Conservation (phyloP, 768 basidiomycete genomes). For the Phanerochaete sordida region DNA sequence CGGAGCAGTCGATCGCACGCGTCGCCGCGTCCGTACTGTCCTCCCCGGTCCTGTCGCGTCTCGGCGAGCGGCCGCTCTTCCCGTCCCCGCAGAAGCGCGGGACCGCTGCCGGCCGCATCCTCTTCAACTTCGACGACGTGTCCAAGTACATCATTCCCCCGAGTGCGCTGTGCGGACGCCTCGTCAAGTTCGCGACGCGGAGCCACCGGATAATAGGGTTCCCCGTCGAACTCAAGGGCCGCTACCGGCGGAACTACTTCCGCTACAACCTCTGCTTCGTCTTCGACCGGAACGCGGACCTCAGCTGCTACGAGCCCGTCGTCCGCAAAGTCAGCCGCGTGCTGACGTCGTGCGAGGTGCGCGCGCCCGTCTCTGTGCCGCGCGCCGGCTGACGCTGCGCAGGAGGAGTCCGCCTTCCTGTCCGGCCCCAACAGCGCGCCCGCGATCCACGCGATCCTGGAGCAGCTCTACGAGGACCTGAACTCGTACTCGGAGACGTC, state of each 20-base stretch:
- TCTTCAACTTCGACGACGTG: conserved; percentile 90
- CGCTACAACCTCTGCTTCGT: conserved; percentile 96
- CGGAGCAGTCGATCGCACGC: conserved; percentile 37
- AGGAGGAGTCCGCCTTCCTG: conserved; percentile 90
- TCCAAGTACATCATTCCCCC: conserved; percentile 94
- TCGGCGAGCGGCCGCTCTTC: conserved; percentile 20
- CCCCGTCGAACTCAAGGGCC: conserved; percentile 71
- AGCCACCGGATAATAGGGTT: conserved; percentile 89
- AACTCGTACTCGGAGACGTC: conserved; percentile 98
- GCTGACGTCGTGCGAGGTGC: conserved; percentile 83
- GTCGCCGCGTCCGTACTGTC: conserved; percentile 50
- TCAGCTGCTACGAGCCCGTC: conserved; percentile 94
- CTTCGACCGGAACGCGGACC: conserved; percentile 85
- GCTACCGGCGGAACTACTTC: conserved; percentile 85
- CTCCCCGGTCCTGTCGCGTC: conserved; percentile 43
- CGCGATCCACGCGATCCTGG: conserved; percentile 78
- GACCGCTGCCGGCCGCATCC: conserved; percentile 44
- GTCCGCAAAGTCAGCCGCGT: conserved; percentile 94
- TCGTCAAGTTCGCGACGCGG: conserved; percentile 82
- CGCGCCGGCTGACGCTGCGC: not conserved
- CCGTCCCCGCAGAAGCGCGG: conserved; percentile 45
- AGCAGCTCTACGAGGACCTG: conserved; percentile 95
- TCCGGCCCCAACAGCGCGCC: conserved; percentile 67
- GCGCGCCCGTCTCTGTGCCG: conserved; percentile 19
- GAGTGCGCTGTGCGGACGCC: conserved; percentile 77